A percentile compares a stretch with the other conserved stretches of the same genome.
Evolutionary conservation across 2,329 filamentous ascomycete species (phyloP).

Genomic region (Lachnellula hyalina): DNA sequence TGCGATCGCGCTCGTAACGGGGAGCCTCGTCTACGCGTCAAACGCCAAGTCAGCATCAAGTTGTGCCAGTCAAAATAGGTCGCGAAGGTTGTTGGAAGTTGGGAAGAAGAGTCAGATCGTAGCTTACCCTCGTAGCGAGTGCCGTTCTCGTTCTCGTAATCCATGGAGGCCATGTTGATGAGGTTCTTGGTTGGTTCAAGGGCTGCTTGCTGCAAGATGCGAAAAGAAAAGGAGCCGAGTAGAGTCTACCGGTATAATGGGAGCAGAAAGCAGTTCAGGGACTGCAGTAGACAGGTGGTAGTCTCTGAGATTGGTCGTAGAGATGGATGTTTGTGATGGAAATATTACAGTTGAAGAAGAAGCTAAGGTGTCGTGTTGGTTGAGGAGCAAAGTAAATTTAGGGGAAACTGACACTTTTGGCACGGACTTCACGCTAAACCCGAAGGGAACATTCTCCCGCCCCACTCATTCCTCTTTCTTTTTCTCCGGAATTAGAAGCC

Average conservation of each 20-base stretch:
- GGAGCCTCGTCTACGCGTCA: constrained; percentile 51
- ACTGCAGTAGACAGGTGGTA: not conserved
- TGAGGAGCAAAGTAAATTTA: not conserved
- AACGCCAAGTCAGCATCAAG: constrained; percentile 17
- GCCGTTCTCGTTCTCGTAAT: constrained; percentile 64
- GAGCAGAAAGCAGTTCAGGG: constrained; percentile 8
- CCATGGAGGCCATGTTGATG: constrained; percentile 52
- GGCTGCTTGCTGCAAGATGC: not conserved
- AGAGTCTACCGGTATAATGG: constrained; percentile 4
- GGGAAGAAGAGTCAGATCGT: not conserved
- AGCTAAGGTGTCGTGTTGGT: too few species aligned
- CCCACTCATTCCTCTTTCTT: too few species aligned
- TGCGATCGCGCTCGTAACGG: constrained; percentile 63
- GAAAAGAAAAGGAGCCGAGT: not conserved
- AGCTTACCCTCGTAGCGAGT: constrained; percentile 59
- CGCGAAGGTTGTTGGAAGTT: not conserved
- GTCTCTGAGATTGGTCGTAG: not conserved
- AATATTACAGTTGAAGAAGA: not conserved
- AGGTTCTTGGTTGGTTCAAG: constrained; percentile 14
- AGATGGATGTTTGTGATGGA: not conserved
- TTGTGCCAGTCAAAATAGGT: not conserved
- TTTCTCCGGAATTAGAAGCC: too few species aligned
- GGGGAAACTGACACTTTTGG: not conserved
- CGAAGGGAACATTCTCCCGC: too few species aligned
- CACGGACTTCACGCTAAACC: too few species aligned